Evolutionary conservation across 192 early-diverging fungal genomes (phyloP), one percentile per base, ranked within the genome.

Genomic region (Phlyctochytrium arcticum): DNA sequence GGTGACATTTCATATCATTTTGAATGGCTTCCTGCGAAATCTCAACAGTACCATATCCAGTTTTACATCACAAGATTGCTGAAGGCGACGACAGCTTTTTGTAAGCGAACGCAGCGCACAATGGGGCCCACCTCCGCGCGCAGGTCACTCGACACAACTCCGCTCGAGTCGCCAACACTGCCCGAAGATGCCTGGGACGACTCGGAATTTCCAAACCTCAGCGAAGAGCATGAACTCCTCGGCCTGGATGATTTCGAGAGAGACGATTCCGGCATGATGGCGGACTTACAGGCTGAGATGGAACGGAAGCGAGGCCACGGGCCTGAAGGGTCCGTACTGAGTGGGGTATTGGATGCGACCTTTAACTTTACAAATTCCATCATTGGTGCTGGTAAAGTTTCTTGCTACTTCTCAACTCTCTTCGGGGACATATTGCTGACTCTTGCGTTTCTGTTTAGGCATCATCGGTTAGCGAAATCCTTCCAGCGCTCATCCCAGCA

Each of bases 321-420:
- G 36, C 4, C 17, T 27, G 24, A 57, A n/a, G 24, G 24, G 44
- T 35, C 47, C 6, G 54, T 21, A 6, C 47, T 48, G 21, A 69
- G 69, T 5, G 55, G 56, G 5, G 57, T 77, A 10, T 67, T 46
- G 60, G 67, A 77, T 37, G 71, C 75, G 17, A 61, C 75, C 6
- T 87, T 94, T 65, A 93, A 94, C 62, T 89, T 96, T 77, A 90
- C 92, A 29, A 96, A 96, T 70, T 90, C 90, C 39, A 96, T 96
- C 33, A 88, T 96, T 61, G 94, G 94, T 8, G 94, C 94, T 19
- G 94, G 94, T 71, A 83, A 80, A 42, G n/a, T n/a, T n/a, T n/a
- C n/a, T n/a, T n/a, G n/a, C n/a, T n/a, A n/a, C n/a, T n/a, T n/a
- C n/a, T n/a, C n/a, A n/a, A n/a, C n/a, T n/a, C n/a, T n/a, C n/a